Base-by-base conservation (phyloP, 2,329 filamentous ascomycete genomes). In the Cladobotryum protrusum region DNA sequence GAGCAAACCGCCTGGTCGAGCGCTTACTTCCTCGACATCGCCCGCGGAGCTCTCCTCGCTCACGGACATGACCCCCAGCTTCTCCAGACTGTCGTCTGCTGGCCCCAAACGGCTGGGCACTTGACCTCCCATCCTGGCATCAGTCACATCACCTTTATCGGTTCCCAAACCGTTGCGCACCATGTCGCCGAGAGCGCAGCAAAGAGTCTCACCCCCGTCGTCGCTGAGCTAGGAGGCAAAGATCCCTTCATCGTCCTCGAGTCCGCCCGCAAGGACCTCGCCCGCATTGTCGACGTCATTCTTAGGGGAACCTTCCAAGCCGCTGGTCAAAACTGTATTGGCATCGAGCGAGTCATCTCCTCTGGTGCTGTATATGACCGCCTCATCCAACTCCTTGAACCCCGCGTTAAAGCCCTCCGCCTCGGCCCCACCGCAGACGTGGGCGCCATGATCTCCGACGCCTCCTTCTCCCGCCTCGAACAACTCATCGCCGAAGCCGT, bases 1-100 rank as follows among this genome's bases (percentile, higher is more conserved):
- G 93, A 99, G 70, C 88, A 92, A 67, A 97, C 92, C 0, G 92
- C 91, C 48, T 99, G 93, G 93, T 95, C 86, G 53, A 85, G 87
- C 7, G 67, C 74, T 7, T 96, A 92, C 75, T 97, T 96, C 65
- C 77, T 85, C 40, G 78, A 78, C 45, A 87, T 97, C 53, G 86
- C 85, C 15, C 83, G 86, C 39, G 83, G 83, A 42, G 92, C 93
- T 5, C 79, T 99, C 33, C 72, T 78, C 24, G 88, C 85, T 14
- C 95, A 93, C 64, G 90, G 90, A 1, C 85, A 96, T 64, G 84
- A 89, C 55, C 81, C 87, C 0, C 77, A 88, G 47, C 78, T 99
- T 5, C 81, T 97, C 34, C 91, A 97, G 71, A 84, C 82, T 33
- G 76, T 96, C 43, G 82, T 87, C 19, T 96, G 92, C 76, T 95